Evolutionary conservation across 2,329 filamentous ascomycete species (phyloP).

Genomic region (Tolypocladium guangdongense): DNA sequence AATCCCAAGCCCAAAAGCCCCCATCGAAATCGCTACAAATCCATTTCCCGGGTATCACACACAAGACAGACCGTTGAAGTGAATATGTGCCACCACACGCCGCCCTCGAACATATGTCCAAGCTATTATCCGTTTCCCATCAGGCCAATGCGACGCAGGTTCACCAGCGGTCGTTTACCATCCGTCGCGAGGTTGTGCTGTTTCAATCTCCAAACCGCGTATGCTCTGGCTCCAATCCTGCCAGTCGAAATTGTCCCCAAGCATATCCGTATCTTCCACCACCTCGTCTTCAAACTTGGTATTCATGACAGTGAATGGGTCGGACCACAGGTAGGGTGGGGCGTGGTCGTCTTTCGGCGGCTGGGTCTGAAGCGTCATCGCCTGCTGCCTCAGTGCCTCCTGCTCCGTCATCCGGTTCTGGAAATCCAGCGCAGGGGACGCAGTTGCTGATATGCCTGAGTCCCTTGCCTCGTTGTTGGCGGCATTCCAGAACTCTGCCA

Average conservation of each 20-base stretch:
- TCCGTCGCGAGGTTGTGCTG: constrained; percentile 9
- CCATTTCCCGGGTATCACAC: not conserved
- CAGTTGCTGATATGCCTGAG: not conserved
- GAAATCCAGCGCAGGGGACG: not conserved
- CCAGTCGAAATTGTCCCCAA: constrained; percentile 36
- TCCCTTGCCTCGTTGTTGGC: not conserved
- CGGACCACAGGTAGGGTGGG: constrained; percentile 31
- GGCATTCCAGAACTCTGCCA: constrained; percentile 22
- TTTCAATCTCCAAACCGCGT: constrained; percentile 25
- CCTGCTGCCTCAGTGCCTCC: constrained; percentile 9
- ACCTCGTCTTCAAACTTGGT: constrained; percentile 15
- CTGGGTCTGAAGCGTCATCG: constrained; percentile 11
- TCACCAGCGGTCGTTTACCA: constrained; percentile 7
- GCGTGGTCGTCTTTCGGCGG: constrained; percentile 21
- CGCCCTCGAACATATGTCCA: not conserved
- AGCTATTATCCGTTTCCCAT: not conserved
- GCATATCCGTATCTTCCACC: constrained; percentile 25
- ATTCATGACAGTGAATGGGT: constrained; percentile 18
- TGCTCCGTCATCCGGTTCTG: constrained; percentile 6
- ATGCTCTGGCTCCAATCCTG: constrained; percentile 35
- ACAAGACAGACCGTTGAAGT: not conserved
- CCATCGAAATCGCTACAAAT: not conserved
- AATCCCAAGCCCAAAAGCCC: not conserved
- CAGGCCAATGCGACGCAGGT: not conserved
- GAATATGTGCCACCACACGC: not conserved